These are phyloP conservation scores for Globisporangium emineosum DNA, from an alignment of 352 stramenopile genomes.

Conservation along the genomic window DNA sequence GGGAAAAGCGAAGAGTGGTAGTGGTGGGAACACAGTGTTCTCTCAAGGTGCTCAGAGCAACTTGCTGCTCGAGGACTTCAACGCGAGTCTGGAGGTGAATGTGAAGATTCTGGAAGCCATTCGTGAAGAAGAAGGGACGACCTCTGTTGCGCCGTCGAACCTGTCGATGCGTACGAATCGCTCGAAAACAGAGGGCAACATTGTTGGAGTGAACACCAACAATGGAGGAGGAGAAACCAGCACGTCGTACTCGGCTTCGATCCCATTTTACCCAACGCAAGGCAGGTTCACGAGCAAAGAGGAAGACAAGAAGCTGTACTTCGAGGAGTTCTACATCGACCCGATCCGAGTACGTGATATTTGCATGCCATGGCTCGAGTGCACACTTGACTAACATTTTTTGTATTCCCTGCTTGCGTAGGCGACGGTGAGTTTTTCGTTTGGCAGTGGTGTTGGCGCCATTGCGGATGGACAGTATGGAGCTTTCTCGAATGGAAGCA, in stretches of 20 bases:
- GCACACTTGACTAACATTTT: background rate
- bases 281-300: constrained; percentile 45
- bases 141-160: constrained; percentile 38
- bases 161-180: constrained; percentile 28
- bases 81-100: constrained; percentile 62
- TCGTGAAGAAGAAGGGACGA: constrained; percentile 54
- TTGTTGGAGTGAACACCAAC: constrained; percentile 17
- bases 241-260: constrained; percentile 11
- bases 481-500: constrained; percentile 26
- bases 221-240: constrained; percentile 12
- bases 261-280: constrained; percentile 22
- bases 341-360: constrained; percentile 56
- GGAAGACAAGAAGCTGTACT: constrained; percentile 85
- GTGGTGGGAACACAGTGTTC: constrained; percentile 18
- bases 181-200: constrained; percentile 21
- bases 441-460: constrained; percentile 58
- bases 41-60: constrained; percentile 40
- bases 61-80: constrained; percentile 67
- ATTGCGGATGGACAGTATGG: constrained; percentile 58
- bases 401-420: constrained; percentile 10
- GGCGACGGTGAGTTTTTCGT: constrained; percentile 84
- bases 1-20: constrained; percentile 19
- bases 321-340: constrained; percentile 87
- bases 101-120: constrained; percentile 71
- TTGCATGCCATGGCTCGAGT: background rate